Evolutionary conservation across 1,284 basidiomycete genomes (phyloP), one percentile per base, ranked within the genome.

Genomic region (Apiotrichum domesticum): DNA sequence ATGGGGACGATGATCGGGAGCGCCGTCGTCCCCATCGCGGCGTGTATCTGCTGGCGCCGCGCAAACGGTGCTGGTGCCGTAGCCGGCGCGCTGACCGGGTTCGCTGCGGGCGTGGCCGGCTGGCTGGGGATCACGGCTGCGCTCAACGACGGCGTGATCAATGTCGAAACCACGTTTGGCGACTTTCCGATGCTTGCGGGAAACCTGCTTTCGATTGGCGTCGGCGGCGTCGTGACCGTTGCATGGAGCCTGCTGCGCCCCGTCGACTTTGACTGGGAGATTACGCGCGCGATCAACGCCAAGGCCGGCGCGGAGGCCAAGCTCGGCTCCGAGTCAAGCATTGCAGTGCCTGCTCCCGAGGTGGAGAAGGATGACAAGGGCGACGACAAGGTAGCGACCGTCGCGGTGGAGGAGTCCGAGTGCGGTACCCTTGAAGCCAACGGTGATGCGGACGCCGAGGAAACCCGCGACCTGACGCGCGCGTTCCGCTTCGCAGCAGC

Each of bases 41-140:
- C 87, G 14, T 87, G 85, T 61, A 83, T 92, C 57, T 87, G 86
- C 1, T 91, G 90, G 85, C 80, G 78, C 55, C 86, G 84, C 68
- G 87, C 88, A n/a, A 93, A 90, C 75, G 88, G 86, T 66, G 83
- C 80, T 72, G 90, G 87, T 6, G 89, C 87, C 67, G 81, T 92
- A 45, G 76, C 73, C 7, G 93, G 87, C 5, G 79, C 90, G 6
- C 63, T 92, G 37, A 68, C 77, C 21, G 93, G 92, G 0, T 85
- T 94, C 67, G 75, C 73, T 29, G 80, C 82, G 6, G 93, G 87
- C 42, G 68, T 96, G 49, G 79, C 85, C 39, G 87, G 43, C 87
- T 94, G 78, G 92, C 80, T 96, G 33, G 88, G 88, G n/a, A 85
- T 87, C 1, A 90, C 92, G 0, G 79, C 84, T 10, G 77, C 79